Base-by-base conservation (phyloP, 441 rosid genomes). In the Gossypium trilobum region DNA sequence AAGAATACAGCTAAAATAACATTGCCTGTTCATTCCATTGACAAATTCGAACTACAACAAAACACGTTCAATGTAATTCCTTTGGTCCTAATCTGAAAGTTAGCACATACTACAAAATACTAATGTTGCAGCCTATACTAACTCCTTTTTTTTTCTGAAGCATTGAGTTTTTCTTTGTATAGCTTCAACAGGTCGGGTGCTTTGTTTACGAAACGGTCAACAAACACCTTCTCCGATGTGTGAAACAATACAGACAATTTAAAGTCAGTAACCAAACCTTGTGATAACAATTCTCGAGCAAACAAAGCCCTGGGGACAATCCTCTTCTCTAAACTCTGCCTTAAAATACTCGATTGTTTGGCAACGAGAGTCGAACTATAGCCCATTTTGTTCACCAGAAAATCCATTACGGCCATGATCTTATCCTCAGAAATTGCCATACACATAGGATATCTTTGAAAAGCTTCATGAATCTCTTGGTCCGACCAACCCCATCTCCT, bases 401-500 rank as follows among this genome's bases (percentile, higher is more conserved):
- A 77, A 22, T 67, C 56, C 80, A 74, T 77, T 1, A 20, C 56
- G 0, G 31, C 56, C 63, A 46, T 46, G 29, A 76, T 64, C 52
- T 79, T 77, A 0, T 54, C 42, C 70, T 56, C 73, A 29, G 83
- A 80, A 2, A 29, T 5, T 20, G 9, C 2, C 57, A 73, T 19
- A 36, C 71, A 74, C 48, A 0, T 0, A 2, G 83, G 83, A 19
- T 20, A 5, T 57, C 39, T 71, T n/a, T 17, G 27, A 31, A 80
- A 77, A n/a, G 78, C 71, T 27, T 33, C 13, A 11, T 19, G 20
- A 60, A 81, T 27, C 19, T 72, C 77, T 63, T 73, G 70, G 22
- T 73, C 71, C 4, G 81, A 76, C 77, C 74, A 76, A 60, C 79
- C 87, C 68, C 77, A 83, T 67, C 54, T 61, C 71, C 13, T 25